Evolutionary conservation across 83 land plant genomes (phyloP), one percentile per base, ranked within the genome.

Genomic region (Picea abies): DNA sequence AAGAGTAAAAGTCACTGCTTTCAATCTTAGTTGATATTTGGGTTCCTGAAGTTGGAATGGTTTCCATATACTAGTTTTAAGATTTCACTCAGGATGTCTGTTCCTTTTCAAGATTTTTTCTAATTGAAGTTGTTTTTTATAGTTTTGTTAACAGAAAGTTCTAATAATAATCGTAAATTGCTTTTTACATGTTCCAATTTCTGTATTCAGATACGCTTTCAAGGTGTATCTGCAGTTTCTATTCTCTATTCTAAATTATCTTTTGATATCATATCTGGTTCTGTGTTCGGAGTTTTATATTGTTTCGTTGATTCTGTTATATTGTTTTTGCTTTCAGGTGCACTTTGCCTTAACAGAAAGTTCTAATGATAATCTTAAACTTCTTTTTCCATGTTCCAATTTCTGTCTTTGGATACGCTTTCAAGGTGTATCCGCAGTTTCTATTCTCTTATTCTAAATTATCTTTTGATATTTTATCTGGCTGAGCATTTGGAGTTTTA

Each of bases 271-370:
- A 73, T 73, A 39, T 73, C 20, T 39, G 23, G 22, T 20, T 44
- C 5, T 73, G 15, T 5, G n/a, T n/a, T 17, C 0, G 15, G 1
- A n/a, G 20, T 39, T 73, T 23, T 73, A 2, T 19, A 10, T 44
- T 44, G 56, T 44, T 73, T n/a, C 26, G 44, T 47, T 71, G 35
- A 20, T 41, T 73, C 22, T 44, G 77, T 2, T 73, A 44, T 73
- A 72, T 73, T 47, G 20, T 32, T 73, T 47, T 44, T 73, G 16
- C 77, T 73, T 73, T 82, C 84, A 93, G 96, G 84, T 95, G 98
- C 84, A 87, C 29, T 29, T 29, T 29, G 29, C 29, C 29, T 41
- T 52, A 52, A 52, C 12, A 52, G 56, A 52, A 52, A 11, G 3
- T n/a, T 44, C 25, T 44, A 16, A n/a, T 44, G 22, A n/a, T 73